These are phyloP conservation scores for Oryza australiensis DNA, from an alignment of 176 grass and related monocot species.

Conservation along the genomic window DNA sequence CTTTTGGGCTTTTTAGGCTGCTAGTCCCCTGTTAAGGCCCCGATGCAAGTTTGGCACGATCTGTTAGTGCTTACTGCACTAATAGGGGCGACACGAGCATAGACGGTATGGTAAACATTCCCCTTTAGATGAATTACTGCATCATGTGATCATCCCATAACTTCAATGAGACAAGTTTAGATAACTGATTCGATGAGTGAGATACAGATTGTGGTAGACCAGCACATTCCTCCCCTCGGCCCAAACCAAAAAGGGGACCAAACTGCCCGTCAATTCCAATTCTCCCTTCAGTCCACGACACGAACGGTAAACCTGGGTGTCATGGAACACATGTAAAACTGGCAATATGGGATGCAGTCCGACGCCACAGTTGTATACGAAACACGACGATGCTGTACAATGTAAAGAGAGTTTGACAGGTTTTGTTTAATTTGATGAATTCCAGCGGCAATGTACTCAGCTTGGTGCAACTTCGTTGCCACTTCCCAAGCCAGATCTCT, in stretches of 20 bases:
- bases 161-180: neutral
- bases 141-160: no score
- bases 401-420: constrained; percentile 12
- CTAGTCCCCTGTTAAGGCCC: no score
- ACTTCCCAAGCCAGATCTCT: constrained; percentile 29
- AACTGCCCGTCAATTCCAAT: neutral
- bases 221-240: neutral
- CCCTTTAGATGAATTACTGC: neutral
- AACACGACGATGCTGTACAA: constrained; percentile 36
- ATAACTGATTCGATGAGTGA: neutral
- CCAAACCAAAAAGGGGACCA: neutral
- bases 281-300: neutral
- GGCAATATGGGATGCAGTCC: neutral
- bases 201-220: no score
- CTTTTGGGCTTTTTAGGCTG: no score
- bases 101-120: no score
- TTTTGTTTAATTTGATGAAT: constrained; percentile 27
- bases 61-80: no score
- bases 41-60: no score
- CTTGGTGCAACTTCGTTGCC: constrained; percentile 61
- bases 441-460: constrained; percentile 20
- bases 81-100: no score
- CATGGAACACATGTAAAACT: neutral
- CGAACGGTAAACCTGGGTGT: neutral
- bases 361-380: constrained; percentile 14